A percentile compares a stretch with the other conserved stretches of the same genome.
Evolutionary conservation across 148 eudicot genomes (phyloP).

Genomic region (Selenicereus undatus): DNA sequence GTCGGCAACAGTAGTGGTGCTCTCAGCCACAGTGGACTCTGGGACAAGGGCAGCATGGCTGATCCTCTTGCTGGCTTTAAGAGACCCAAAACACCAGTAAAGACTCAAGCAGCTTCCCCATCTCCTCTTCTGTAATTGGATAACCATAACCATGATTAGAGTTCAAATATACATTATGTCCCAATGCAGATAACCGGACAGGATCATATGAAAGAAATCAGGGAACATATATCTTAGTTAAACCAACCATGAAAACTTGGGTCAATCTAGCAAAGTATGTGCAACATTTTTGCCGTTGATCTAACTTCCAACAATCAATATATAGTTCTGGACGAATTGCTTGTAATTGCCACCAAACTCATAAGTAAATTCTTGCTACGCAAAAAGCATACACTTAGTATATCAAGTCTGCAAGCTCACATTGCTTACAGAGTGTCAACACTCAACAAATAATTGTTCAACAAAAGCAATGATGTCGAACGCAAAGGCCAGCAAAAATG

Average conservation of each 20-base stretch:
- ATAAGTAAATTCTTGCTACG: background rate
- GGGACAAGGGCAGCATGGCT: constrained; percentile 75
- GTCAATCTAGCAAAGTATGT: background rate
- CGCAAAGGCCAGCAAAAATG: too few species aligned
- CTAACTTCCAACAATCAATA: too few species aligned
- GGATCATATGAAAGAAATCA: background rate
- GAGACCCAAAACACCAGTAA: constrained; percentile 76
- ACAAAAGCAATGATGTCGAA: too few species aligned
- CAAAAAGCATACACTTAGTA: background rate
- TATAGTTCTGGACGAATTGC: background rate
- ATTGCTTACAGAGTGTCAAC: too few species aligned
- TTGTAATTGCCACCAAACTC: background rate
- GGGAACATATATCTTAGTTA: background rate
- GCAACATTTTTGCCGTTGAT: background rate
- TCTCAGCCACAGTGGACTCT: constrained; percentile 41
- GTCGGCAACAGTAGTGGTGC: constrained; percentile 36
- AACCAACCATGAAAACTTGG: background rate
- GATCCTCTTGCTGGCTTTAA: constrained; percentile 62
- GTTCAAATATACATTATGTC: background rate
- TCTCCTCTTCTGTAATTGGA: constrained; percentile 62
- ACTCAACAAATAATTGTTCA: too few species aligned
- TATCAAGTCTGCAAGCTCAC: too few species aligned
- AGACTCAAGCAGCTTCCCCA: constrained; percentile 85
- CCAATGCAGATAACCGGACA: background rate
- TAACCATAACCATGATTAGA: constrained; percentile 6